A percentile compares a stretch with the other conserved stretches of the same genome.
Conservation (phyloP, 78 protist species). For the Tieghemostelium lacteum region DNA sequence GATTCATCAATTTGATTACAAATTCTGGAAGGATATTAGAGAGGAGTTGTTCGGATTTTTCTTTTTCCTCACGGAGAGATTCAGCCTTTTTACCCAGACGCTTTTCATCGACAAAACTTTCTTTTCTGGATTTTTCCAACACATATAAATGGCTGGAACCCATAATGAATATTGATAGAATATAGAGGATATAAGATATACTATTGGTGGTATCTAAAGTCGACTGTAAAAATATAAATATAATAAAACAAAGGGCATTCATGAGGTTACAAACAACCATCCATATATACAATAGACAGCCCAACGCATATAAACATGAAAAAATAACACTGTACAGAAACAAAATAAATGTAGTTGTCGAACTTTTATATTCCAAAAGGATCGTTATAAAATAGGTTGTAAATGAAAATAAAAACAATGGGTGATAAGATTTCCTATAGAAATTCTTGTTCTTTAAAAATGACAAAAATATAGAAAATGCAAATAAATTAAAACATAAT, state of each 20-base stretch:
- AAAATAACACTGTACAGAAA: constrained; percentile 48
- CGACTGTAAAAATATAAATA: constrained; percentile 46
- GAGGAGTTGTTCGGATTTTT: constrained; percentile 56
- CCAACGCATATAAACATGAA: constrained; percentile 55
- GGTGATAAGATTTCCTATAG: constrained; percentile 56
- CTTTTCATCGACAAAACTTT: constrained; percentile 67
- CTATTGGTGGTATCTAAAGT: constrained; percentile 20
- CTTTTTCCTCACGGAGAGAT: constrained; percentile 39
- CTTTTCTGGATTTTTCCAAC: constrained; percentile 77
- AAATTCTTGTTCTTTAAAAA: constrained; percentile 35
- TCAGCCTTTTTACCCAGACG: constrained; percentile 38
- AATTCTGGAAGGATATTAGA: constrained; percentile 64
- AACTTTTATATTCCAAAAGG: constrained; percentile 35
- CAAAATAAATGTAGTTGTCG: constrained; percentile 48
- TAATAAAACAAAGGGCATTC: constrained; percentile 45
- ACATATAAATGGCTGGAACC: constrained; percentile 70
- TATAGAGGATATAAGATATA: constrained; percentile 44
- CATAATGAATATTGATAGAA: constrained; percentile 40
- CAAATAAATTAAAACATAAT: constrained; percentile 68
- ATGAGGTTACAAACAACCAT: constrained; percentile 57
- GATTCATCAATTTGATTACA: constrained; percentile 36
- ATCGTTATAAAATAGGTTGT: constrained; percentile 63
- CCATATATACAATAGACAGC: constrained; percentile 66
- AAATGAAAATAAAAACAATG: constrained; percentile 60
- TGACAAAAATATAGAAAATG: constrained; percentile 64